Percentiles rank a stretch among this genome's conserved stretches.
These are phyloP conservation scores for Eimeria tenella DNA, from an alignment of 169 alveolate genomes.

Conservation along the genomic window DNA sequence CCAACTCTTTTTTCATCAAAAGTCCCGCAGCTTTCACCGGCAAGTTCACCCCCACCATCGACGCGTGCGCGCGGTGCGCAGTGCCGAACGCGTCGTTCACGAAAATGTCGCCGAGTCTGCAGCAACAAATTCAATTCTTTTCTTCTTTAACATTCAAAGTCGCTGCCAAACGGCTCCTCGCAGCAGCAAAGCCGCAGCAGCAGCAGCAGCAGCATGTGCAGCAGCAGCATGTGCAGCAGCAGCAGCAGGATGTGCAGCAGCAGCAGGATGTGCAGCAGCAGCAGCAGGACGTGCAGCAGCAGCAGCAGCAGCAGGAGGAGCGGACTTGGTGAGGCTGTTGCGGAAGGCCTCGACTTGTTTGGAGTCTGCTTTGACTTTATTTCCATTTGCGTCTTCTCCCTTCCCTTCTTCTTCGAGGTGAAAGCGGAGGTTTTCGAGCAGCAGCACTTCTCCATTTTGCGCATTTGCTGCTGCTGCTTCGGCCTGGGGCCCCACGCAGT, in stretches of 20 bases:
- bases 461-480: constrained; percentile 92
- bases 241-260: no score
- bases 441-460: constrained; percentile 91
- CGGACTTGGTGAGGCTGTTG: constrained; percentile 90
- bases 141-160: neutral
- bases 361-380: constrained; percentile 92
- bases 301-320: neutral
- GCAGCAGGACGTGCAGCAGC: no score
- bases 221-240: no score
- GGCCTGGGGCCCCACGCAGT: constrained; percentile 96
- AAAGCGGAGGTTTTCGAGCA: constrained; percentile 97
- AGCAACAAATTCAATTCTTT: constrained; percentile 97
- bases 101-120: constrained; percentile 97
- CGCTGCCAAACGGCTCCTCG: no score
- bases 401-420: constrained; percentile 99
- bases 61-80: constrained; percentile 98
- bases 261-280: neutral
- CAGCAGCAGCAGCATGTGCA: no score
- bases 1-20: constrained; percentile 96
- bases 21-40: constrained; percentile 95
- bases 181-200: no score
- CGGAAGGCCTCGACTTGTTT: constrained; percentile 93
- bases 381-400: constrained; percentile 94
- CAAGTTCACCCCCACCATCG: constrained; percentile 97
- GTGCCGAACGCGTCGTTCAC: constrained; percentile 99